These are phyloP conservation scores for Eucalyptus victrix DNA, from an alignment of 345 rosid species.

Conservation along the genomic window DNA sequence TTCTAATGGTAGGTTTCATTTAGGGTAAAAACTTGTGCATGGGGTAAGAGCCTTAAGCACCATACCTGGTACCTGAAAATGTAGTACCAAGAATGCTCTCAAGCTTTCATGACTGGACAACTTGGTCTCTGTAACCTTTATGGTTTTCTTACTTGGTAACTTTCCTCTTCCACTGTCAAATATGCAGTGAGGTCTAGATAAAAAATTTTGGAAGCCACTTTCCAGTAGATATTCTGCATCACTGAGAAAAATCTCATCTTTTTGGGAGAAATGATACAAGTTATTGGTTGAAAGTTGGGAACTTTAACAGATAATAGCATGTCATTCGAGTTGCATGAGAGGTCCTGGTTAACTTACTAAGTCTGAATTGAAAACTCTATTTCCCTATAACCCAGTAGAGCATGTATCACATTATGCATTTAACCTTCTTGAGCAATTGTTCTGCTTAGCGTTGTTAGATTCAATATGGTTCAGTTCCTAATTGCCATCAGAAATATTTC, in stretches of 20 bases:
- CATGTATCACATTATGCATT: background rate
- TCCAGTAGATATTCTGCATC: background rate
- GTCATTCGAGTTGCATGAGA: background rate
- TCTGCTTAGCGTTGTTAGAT: background rate
- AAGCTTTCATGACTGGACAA: background rate
- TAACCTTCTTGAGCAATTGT: background rate
- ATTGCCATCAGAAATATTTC: background rate
- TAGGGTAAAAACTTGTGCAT: background rate
- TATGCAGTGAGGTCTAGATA: background rate
- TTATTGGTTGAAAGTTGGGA: background rate
- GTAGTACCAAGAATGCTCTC: background rate
- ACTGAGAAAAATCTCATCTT: background rate
- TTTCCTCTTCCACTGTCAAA: background rate
- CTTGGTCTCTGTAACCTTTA: background rate
- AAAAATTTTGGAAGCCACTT: background rate
- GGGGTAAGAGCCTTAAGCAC: background rate
- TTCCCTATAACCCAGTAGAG: background rate
- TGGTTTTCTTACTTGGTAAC: background rate
- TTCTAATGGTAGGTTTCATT: background rate
- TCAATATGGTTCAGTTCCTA: background rate
- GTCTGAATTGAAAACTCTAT: background rate
- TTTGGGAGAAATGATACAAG: background rate
- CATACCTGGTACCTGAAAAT: background rate
- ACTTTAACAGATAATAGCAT: background rate
- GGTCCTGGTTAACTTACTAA: background rate